Conservation (phyloP, 768 basidiomycete genomes). For the Phaeotremella skinneri region DNA sequence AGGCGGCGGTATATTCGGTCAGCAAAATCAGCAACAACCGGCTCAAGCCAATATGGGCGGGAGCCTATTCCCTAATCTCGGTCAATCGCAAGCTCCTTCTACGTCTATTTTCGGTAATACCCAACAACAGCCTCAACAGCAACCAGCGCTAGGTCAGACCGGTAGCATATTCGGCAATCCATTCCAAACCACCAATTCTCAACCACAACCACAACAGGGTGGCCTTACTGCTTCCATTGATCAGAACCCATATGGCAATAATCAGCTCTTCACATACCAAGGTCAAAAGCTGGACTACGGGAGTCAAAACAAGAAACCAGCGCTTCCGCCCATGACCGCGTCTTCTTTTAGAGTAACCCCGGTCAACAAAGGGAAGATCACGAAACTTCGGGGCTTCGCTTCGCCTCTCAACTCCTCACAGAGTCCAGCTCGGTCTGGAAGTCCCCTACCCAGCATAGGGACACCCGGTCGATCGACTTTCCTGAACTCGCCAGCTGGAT, state of each 20-base stretch:
- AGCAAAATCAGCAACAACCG: constrained; percentile 38
- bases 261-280: constrained; percentile 51
- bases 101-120: constrained; percentile 49
- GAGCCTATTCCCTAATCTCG: constrained; percentile 51
- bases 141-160: constrained; percentile 27
- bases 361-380: constrained; percentile 36
- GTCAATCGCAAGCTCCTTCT: constrained; percentile 50
- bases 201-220: constrained; percentile 56
- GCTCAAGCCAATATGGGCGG: constrained; percentile 36
- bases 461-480: constrained; percentile 28
- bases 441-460: constrained; percentile 22
- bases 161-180: constrained; percentile 58
- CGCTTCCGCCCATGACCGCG: constrained; percentile 48
- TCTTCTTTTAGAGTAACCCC: constrained; percentile 48
- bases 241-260: constrained; percentile 58
- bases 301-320: constrained; percentile 46
- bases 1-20: constrained; percentile 36
- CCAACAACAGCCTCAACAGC: constrained; percentile 49
- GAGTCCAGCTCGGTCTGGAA: constrained; percentile 25
- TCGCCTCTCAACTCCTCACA: constrained; percentile 34
- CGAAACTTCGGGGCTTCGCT: constrained; percentile 50
- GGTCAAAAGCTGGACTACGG: constrained; percentile 43
- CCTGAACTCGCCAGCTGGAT: constrained; percentile 28
- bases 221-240: constrained; percentile 80
- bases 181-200: constrained; percentile 58